Evolutionary conservation across 495 filamentous ascomycete genomes (phyloP).

Genomic region (Xeromyces bisporus): DNA sequence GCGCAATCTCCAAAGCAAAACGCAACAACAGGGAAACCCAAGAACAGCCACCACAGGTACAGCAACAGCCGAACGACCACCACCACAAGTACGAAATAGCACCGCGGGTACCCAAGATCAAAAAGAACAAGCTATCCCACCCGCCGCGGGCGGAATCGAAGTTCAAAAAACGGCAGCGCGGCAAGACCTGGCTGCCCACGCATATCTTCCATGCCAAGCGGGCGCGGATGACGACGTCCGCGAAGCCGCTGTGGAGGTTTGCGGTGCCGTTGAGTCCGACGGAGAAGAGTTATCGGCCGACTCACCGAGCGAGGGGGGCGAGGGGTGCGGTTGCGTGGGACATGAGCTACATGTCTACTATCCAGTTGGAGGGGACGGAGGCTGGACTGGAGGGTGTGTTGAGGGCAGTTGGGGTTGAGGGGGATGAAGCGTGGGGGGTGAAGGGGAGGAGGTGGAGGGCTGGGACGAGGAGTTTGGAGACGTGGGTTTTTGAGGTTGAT

Average conservation of each 20-base stretch:
- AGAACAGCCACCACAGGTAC: too few species aligned
- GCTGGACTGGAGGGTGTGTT: conserved; percentile 47
- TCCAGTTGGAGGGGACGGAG: conserved; percentile 54
- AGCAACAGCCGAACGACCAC: conserved; percentile 17
- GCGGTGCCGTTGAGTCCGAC: conserved; percentile 67
- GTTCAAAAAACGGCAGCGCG: conserved; percentile 68
- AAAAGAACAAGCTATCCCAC: conserved; percentile 48
- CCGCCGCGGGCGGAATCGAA: conserved; percentile 49
- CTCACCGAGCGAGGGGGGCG: conserved; percentile 62
- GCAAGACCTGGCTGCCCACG: conserved; percentile 90
- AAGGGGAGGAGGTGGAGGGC: conserved; percentile 56
- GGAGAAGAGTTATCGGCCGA: conserved; percentile 75
- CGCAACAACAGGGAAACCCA: conserved; percentile 17
- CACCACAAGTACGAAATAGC: conserved; percentile 24
- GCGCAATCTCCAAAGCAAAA: conserved; percentile 18
- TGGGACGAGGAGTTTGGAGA: conserved; percentile 52
- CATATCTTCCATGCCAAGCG: conserved; percentile 89
- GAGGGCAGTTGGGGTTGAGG: conserved; percentile 37
- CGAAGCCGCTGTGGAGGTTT: conserved; percentile 75
- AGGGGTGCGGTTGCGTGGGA: conserved; percentile 70
- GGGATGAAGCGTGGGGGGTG: conserved; percentile 38
- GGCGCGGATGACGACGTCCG: conserved; percentile 67
- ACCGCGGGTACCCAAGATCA: conserved; percentile 46
- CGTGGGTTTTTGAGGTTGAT: conserved; percentile 45
- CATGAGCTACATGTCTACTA: conserved; percentile 85